Evolutionary conservation across 495 filamentous ascomycete species (phyloP).

Genomic region (Halenospora varia): DNA sequence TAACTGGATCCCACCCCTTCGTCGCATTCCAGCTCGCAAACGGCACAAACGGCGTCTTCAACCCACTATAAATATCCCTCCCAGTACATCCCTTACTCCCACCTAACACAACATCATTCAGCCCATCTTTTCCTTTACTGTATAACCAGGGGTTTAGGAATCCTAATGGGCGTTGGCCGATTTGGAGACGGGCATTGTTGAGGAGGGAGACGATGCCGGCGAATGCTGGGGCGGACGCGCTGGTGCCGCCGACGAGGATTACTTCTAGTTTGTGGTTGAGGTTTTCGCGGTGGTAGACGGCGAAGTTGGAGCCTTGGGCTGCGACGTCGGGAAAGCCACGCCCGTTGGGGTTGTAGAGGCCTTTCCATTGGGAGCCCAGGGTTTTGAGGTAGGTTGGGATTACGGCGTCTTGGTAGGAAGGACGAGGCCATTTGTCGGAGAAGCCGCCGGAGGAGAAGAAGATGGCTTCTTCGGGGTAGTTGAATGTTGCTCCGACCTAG

Average conservation of each 20-base stretch:
- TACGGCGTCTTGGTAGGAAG: slow-evolving; percentile 56
- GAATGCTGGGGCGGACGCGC: slow-evolving; percentile 48
- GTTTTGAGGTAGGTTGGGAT: slow-evolving; percentile 50
- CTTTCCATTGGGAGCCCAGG: slow-evolving; percentile 37
- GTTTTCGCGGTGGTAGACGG: background rate
- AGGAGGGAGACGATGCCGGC: slow-evolving; percentile 49
- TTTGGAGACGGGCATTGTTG: slow-evolving; percentile 49
- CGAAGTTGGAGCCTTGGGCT: slow-evolving; percentile 41
- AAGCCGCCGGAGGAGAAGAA: slow-evolving; percentile 65
- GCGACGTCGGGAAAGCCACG: slow-evolving; percentile 71
- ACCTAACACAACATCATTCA: slow-evolving; percentile 53
- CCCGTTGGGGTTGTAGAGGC: slow-evolving; percentile 53
- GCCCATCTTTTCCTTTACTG: slow-evolving; percentile 34
- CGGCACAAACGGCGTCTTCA: slow-evolving; percentile 30
- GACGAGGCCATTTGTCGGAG: slow-evolving; percentile 58
- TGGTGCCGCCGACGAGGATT: slow-evolving; percentile 17
- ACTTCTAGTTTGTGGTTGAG: background rate
- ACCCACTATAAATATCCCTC: slow-evolving; percentile 16
- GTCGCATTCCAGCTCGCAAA: slow-evolving; percentile 61
- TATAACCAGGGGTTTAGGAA: slow-evolving; percentile 65
- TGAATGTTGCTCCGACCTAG: slow-evolving; percentile 37
- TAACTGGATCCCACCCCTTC: slow-evolving; percentile 38
- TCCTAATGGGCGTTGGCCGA: slow-evolving; percentile 44
- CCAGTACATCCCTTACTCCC: slow-evolving; percentile 49
- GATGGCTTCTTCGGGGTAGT: slow-evolving; percentile 53